phyloP scores from a whole-genome alignment of 805 yeast species.

The Diddensiella caesifluorescens region DNA sequence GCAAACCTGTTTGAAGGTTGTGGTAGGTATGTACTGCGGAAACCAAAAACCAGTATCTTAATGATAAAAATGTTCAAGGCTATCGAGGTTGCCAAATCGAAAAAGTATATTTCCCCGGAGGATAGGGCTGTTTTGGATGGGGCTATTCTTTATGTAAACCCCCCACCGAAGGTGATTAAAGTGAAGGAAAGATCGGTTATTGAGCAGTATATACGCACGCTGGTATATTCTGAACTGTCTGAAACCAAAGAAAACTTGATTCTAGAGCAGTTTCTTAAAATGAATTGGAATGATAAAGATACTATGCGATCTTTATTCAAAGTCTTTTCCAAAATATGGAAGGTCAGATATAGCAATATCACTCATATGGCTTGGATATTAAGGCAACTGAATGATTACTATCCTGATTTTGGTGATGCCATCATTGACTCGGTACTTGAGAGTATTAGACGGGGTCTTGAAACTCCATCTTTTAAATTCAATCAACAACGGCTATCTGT shows the following conservation, averaged over 20 bases:
- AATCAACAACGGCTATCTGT: conserved; percentile 61
- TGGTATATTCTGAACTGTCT: conserved; percentile 50
- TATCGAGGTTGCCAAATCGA: conserved; percentile 46
- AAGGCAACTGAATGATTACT: conserved; percentile 31
- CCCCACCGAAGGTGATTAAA: conserved; percentile 28
- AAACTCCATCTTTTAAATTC: conserved; percentile 51
- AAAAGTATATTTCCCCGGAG: conserved; percentile 45
- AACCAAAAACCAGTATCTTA: conserved; percentile 49
- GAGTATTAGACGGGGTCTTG: conserved; percentile 59
- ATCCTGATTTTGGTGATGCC: conserved; percentile 38
- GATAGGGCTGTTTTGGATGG: conserved; percentile 56
- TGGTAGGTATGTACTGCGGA: conserved; percentile 58
- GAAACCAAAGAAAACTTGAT: conserved; percentile 34
- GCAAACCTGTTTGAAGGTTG: conserved; percentile 66
- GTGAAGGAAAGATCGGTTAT: conserved; percentile 25
- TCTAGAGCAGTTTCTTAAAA: conserved; percentile 36
- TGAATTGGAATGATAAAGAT: conserved; percentile 43
- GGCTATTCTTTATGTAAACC: conserved; percentile 29
- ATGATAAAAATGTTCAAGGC: conserved; percentile 61
- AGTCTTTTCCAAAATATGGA: conserved; percentile 56
- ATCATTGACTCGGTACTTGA: conserved; percentile 64
- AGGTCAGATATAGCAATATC: conserved; percentile 54
- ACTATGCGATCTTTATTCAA: conserved; percentile 34
- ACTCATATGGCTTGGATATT: conserved; percentile 46
- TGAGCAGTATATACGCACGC: conserved; percentile 41